Evolutionary conservation across 2,329 filamentous ascomycete genomes (phyloP).

Genomic region (Microcyclosporella mali): DNA sequence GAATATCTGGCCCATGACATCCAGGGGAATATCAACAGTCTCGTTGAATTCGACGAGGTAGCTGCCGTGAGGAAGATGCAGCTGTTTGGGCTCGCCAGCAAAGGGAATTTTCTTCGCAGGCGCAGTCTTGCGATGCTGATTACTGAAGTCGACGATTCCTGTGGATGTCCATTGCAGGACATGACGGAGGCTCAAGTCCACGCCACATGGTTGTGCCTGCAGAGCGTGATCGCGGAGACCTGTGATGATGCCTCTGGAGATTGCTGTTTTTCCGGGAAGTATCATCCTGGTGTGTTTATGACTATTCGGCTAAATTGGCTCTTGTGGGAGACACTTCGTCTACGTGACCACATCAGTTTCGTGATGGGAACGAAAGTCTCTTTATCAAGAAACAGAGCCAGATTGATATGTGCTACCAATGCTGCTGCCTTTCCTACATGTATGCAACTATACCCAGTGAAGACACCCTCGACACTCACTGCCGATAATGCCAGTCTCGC

Average conservation of each 20-base stretch:
- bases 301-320: no score
- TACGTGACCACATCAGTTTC: no score
- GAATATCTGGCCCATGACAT: slow-evolving; percentile 38
- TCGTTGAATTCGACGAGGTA: slow-evolving; percentile 41
- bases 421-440: no score
- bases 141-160: slow-evolving; percentile 13
- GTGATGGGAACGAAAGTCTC: no score
- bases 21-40: slow-evolving; percentile 33
- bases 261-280: slow-evolving; percentile 8
- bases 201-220: slow-evolving; percentile 17
- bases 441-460: no score
- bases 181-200: slow-evolving; percentile 15
- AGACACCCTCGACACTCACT: no score
- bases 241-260: slow-evolving; percentile 9
- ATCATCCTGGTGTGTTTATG: slow-evolving; percentile 11
- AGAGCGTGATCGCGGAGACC: slow-evolving; percentile 4
- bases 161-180: slow-evolving; percentile 11
- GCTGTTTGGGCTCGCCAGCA: background rate
- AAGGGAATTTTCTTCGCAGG: slow-evolving; percentile 6
- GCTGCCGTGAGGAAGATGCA: slow-evolving; percentile 20
- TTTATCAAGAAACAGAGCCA: no score
- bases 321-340: no score
- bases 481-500: no score
- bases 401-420: no score
- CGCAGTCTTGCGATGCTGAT: slow-evolving; percentile 4